phyloP scores from a whole-genome alignment of 768 basidiomycete species.

The Mycena belliarum region DNA sequence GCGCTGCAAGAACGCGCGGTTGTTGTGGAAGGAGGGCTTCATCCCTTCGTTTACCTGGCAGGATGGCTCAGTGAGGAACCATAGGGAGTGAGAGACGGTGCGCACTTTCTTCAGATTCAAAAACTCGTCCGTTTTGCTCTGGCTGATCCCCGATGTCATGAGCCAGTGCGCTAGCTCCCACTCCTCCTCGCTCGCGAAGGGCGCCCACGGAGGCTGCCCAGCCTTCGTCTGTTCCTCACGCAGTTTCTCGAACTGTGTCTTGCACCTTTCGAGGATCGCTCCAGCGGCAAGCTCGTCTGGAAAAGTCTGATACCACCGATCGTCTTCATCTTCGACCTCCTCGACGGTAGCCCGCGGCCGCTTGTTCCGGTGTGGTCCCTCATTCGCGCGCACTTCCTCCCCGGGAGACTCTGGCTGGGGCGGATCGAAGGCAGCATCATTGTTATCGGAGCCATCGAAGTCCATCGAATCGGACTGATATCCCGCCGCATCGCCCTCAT shows the following conservation, averaged over 20 bases:
- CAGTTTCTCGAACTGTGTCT: constrained; percentile 19
- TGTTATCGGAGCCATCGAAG: too few species aligned
- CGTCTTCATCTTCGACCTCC: constrained; percentile 7
- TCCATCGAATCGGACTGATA: too few species aligned
- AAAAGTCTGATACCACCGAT: not conserved
- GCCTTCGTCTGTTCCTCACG: constrained; percentile 7
- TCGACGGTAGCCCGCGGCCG: not conserved
- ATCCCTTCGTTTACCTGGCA: not conserved
- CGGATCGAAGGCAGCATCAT: too few species aligned
- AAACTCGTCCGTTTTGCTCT: constrained; percentile 31
- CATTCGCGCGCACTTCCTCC: not conserved
- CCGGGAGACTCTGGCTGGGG: too few species aligned
- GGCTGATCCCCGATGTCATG: constrained; percentile 25
- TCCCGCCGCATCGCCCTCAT: too few species aligned
- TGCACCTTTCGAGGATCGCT: not conserved
- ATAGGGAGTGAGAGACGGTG: not conserved
- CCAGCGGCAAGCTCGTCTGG: not conserved
- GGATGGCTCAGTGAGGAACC: too few species aligned
- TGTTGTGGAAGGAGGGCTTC: not conserved
- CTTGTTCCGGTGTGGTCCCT: not conserved
- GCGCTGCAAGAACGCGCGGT: constrained; percentile 22
- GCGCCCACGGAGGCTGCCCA: constrained; percentile 24
- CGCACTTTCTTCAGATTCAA: constrained; percentile 24
- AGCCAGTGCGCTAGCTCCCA: constrained; percentile 36
- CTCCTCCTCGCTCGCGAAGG: constrained; percentile 31